These are phyloP conservation scores for Fimicolochytrium jonesii DNA, from an alignment of 192 early-diverging fungal species.

Conservation along the genomic window DNA sequence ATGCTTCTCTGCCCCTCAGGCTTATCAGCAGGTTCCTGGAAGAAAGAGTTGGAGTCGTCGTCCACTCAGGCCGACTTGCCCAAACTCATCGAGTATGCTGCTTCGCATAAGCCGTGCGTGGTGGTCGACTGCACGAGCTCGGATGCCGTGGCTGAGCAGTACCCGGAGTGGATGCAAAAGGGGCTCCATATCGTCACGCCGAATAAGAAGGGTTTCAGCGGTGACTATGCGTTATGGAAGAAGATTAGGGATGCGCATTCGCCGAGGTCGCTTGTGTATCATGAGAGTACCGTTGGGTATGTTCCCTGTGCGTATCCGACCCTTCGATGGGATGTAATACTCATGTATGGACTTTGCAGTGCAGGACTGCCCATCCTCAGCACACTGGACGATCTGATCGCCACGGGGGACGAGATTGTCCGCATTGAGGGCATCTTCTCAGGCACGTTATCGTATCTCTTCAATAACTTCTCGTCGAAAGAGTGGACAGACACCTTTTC, in stretches of 20 bases:
- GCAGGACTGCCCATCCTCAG: conserved; percentile 93
- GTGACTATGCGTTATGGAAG: conserved; percentile 64
- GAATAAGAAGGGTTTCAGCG: conserved; percentile 97
- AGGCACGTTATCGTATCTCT: conserved; percentile 95
- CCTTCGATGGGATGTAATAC: not conserved
- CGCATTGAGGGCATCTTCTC: conserved; percentile 97
- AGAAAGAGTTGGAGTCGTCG: conserved; percentile 34
- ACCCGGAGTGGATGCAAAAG: conserved; percentile 74
- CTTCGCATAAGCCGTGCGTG: conserved; percentile 47
- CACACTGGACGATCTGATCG: conserved; percentile 85
- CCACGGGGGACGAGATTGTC: conserved; percentile 87
- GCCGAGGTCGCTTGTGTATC: conserved; percentile 75
- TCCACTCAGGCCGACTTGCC: conserved; percentile 1
- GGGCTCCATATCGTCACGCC: conserved; percentile 92
- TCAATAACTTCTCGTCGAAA: conserved; percentile 90
- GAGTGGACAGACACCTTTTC: conserved; percentile 63
- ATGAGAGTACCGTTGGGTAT: conserved; percentile 90
- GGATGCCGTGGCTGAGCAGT: conserved; percentile 70
- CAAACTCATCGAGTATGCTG: conserved; percentile 14
- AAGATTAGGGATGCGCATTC: conserved; percentile 16
- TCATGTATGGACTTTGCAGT: too few relatives aligned
- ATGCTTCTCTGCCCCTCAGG: conserved; percentile 54
- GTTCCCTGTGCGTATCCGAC: not conserved
- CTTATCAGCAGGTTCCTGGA: conserved; percentile 47
- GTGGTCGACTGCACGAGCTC: conserved; percentile 91